phyloP scores from a whole-genome alignment of 352 stramenopile genomes.

The Phytophthora hybrid region DNA sequence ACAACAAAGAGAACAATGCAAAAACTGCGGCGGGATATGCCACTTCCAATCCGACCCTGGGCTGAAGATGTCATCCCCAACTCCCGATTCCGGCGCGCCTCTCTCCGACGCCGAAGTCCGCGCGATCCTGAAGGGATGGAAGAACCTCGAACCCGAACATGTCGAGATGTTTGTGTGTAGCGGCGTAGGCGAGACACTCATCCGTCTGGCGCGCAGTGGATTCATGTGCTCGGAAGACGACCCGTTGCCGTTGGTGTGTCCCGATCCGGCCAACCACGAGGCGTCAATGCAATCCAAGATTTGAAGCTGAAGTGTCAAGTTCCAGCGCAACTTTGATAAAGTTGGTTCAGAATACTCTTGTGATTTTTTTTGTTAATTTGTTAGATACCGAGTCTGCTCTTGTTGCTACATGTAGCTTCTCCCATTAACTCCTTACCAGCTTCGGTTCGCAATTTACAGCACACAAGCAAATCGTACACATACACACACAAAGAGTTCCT shows the following conservation, averaged over 20 bases:
- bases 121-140: neutral
- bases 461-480: conserved; percentile 5
- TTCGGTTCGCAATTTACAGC: conserved; percentile 12
- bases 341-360: no score
- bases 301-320: no score
- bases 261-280: neutral
- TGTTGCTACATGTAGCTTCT: neutral
- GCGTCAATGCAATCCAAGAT: neutral
- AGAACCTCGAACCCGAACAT: neutral
- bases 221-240: neutral
- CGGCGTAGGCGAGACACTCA: neutral
- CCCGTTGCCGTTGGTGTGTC: neutral
- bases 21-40: no score
- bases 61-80: no score
- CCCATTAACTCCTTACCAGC: neutral
- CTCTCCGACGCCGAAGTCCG: neutral
- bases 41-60: no score
- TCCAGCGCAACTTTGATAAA: no score
- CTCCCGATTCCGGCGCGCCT: no score
- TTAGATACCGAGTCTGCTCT: neutral
- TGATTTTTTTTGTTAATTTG: neutral
- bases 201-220: conserved; percentile 1
- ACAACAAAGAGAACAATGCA: no score
- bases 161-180: neutral
- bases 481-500: neutral